Base-by-base conservation (phyloP, 805 yeast species). In the Saccharomycopsis synnaedendra region DNA sequence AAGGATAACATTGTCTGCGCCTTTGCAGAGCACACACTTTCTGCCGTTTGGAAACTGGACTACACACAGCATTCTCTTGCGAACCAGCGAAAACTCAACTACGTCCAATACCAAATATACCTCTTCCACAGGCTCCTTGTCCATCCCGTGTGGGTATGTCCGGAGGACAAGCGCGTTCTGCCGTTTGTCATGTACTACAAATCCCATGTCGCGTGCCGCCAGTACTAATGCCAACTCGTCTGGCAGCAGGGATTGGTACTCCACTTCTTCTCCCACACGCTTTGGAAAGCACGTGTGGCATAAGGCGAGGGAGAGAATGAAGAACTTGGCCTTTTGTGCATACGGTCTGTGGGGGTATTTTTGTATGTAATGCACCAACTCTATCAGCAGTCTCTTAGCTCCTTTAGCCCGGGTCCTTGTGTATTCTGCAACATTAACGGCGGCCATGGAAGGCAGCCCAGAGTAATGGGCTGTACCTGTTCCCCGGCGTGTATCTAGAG, bases 131-230 rank as follows among this genome's bases (percentile, higher is more conserved):
- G 95, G 82, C 1, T 70, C 76, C 3, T 61, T 58, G 4, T 80
- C 84, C 60, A 85, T 78, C 0, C 97, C 97, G 46, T 80, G 57
- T 0, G 97, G 97, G 60, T 82, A 93, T 0, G 87, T 76, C 55
- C 89, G 80, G 28, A 93, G 65, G 0, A 81, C 74, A 42, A 93
- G 61, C 1, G 66, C 62, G 49, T 74, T 75, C 42, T 76, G 77
- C 51, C 76, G 76, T 47, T 84, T 76, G 50, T 85, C 87, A 48
- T 69, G 72, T 5, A 89, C 84, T n/a, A 89, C 79, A 61, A 71
- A 93, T 0, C 99, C 99, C 71, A 93, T 71, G 59, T 93, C 98
- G 55, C 96, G 73, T 0, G 98, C 98, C 1, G 97, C 98, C 42
- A 82, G 78, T 3, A 93, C 90, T 32, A 93, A 67, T 0, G 99